A percentile compares a stretch with the other conserved stretches of the same genome.
phyloP scores from a whole-genome alignment of 352 stramenopile genomes.

The Lagenidium giganteum region DNA sequence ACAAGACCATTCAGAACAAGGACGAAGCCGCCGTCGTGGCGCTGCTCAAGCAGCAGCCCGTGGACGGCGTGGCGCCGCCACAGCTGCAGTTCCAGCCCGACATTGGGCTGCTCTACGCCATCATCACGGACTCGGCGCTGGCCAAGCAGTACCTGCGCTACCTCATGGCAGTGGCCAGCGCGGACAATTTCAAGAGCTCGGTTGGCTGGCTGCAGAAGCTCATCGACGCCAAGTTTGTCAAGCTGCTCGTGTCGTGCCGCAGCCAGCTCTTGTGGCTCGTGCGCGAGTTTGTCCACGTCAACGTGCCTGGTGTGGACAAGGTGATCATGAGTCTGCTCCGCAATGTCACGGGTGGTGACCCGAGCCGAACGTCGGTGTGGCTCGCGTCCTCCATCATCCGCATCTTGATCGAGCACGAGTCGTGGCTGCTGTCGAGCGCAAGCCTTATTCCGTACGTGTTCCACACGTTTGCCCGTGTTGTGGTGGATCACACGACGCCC shows the following conservation, averaged over 20 bases:
- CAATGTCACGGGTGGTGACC: constrained; percentile 58
- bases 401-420: constrained; percentile 74
- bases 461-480: constrained; percentile 70
- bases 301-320: constrained; percentile 61
- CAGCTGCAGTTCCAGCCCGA: constrained; percentile 70
- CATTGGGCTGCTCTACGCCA: constrained; percentile 71
- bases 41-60: constrained; percentile 54
- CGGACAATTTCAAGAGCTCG: constrained; percentile 73
- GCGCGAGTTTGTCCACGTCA: constrained; percentile 72
- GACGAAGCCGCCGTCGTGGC: constrained; percentile 45
- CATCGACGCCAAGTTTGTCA: constrained; percentile 78
- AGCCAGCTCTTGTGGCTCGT: constrained; percentile 80
- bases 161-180: constrained; percentile 43
- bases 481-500: constrained; percentile 50
- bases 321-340: constrained; percentile 74
- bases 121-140: constrained; percentile 62
- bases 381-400: constrained; percentile 73
- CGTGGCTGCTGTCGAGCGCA: constrained; percentile 66
- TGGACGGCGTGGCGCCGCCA: constrained; percentile 14
- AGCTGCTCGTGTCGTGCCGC: constrained; percentile 65
- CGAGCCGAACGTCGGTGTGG: constrained; percentile 70
- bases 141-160: constrained; percentile 78
- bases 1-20: constrained; percentile 74
- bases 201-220: constrained; percentile 77
- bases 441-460: constrained; percentile 80